These are phyloP conservation scores for Glomus cerebriforme DNA, from an alignment of 192 early-diverging fungal species.

Conservation along the genomic window DNA sequence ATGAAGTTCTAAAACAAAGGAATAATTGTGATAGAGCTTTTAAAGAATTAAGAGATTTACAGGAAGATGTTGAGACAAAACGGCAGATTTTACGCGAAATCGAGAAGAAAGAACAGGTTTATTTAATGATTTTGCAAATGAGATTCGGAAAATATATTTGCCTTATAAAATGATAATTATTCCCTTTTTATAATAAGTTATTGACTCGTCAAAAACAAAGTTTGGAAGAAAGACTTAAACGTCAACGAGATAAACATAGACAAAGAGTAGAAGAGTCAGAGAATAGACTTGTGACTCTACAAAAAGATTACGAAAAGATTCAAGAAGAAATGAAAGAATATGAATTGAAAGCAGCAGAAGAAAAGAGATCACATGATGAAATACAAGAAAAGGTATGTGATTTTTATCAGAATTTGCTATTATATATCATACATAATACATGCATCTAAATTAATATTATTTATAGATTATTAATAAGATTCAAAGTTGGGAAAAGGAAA, in stretches of 20 bases:
- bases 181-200: neutral
- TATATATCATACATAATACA: neutral
- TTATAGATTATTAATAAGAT: neutral
- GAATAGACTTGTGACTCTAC: neutral
- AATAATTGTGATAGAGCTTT: neutral
- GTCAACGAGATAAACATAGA: constrained; percentile 4
- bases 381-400: neutral
- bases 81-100: constrained; percentile 5
- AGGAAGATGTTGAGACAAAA: neutral
- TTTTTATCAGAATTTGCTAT: neutral
- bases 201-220: constrained; percentile 10
- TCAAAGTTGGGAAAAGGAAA: constrained; percentile 12
- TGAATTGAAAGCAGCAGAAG: constrained; percentile 12
- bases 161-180: neutral
- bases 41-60: constrained; percentile 12
- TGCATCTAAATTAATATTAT: neutral
- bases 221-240: constrained; percentile 10
- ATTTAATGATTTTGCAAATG: neutral
- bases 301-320: neutral
- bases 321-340: constrained; percentile 4
- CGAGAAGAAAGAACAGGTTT: constrained; percentile 8
- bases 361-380: neutral
- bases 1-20: constrained; percentile 12
- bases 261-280: constrained; percentile 12
- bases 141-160: neutral